Base-by-base conservation (phyloP, 2,329 filamentous ascomycete species). In the Scedosporium aurantiacum region DNA sequence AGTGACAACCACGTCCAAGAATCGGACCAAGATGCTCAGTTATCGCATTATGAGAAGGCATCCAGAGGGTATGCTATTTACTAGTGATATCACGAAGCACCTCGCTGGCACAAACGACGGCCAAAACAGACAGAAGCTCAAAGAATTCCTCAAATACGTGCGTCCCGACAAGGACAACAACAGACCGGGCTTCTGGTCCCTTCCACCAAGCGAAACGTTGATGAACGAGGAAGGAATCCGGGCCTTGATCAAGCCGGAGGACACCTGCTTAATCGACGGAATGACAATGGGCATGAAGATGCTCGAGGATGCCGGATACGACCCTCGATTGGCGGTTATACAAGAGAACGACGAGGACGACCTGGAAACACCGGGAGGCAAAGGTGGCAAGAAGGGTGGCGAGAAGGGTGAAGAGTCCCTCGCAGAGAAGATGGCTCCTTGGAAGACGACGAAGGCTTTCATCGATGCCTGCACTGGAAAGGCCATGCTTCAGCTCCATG, bases 401-500 rank as follows among this genome's bases (percentile, higher is more conserved):
- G 76, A 85, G 62, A 80, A 79, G 63, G 75, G 77, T 28, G 80
- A 86, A 62, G 87, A 92, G 68, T 90, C 87, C 60, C 82, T 95
- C 10, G 91, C 95, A 59, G 86, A 93, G 72, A 90, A 92, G 70
- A 85, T 99, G 75, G 91, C 93, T 0, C 94, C 94, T 0, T 99
- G 94, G 94, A 91, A 93, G 68, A 93, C 91, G 0, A 96, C 91
- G 60, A 96, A 96, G 75, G 96, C 96, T 64, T 99, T 99, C 74
- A 83, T 97, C 63, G 89, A 97, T 66, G 94, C 94, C 1, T 93
- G 90, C 58, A 87, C 91, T 63, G 91, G 91, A 63, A 99, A 99
- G 72, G 94, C 94, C 2, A 99, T 99, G 94, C 82, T 99, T 55
- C 89, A 92, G 67, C 82, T 99, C 12, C 92, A 97, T 67, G 94